These are phyloP conservation scores for Daldinia grandis DNA, from an alignment of 495 filamentous ascomycete genomes.

Conservation along the genomic window DNA sequence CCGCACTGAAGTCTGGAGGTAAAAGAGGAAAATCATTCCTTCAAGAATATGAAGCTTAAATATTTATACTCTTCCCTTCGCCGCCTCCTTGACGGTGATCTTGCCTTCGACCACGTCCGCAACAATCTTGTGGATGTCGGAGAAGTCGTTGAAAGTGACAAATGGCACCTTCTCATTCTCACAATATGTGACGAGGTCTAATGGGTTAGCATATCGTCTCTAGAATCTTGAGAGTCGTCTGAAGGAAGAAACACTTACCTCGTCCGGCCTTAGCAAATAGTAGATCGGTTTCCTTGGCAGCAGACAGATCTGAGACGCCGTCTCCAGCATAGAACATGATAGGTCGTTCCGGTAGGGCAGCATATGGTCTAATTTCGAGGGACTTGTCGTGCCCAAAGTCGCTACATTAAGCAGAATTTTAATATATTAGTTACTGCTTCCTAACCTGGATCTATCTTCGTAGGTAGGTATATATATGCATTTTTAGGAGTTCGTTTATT, in stretches of 20 bases:
- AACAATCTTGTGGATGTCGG: constrained; percentile 73
- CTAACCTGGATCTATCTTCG: neutral
- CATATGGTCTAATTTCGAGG: constrained; percentile 83
- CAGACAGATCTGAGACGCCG: constrained; percentile 87
- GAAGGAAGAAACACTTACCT: constrained; percentile 61
- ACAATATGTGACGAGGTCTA: constrained; percentile 85
- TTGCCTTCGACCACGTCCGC: constrained; percentile 75
- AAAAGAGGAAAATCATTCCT: neutral
- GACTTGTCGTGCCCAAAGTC: constrained; percentile 95
- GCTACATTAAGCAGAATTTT: constrained; percentile 51
- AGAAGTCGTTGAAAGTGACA: constrained; percentile 81
- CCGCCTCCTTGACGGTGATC: constrained; percentile 55
- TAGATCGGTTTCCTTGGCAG: constrained; percentile 86
- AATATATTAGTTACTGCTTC: constrained; percentile 15
- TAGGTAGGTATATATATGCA: neutral
- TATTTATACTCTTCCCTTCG: constrained; percentile 44
- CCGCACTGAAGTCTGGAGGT: neutral
- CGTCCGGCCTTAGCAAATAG: constrained; percentile 90
- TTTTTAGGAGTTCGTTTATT: neutral
- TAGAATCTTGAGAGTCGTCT: neutral
- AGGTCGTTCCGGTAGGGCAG: constrained; percentile 75
- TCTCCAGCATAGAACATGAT: constrained; percentile 90
- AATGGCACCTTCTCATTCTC: constrained; percentile 80
- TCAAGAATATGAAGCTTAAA: neutral
- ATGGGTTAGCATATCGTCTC: constrained; percentile 3